These are phyloP conservation scores for Pseudozyma sp. DNA, from an alignment of 1,284 basidiomycete genomes.

Conservation along the genomic window DNA sequence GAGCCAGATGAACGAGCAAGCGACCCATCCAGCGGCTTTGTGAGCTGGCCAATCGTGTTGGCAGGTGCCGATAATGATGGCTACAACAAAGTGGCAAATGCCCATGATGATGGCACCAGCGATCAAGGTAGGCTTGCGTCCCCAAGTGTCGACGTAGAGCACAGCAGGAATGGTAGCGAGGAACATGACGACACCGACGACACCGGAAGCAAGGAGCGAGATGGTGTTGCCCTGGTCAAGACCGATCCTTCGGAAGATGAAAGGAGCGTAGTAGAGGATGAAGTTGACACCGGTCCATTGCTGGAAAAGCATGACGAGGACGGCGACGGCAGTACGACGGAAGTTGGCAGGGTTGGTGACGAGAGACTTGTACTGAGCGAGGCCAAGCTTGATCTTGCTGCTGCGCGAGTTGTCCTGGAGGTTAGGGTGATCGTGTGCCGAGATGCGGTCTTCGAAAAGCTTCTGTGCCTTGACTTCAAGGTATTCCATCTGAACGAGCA, in stretches of 20 bases:
- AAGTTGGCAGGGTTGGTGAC: slow-evolving; percentile 73
- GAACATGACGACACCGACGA: slow-evolving; percentile 82
- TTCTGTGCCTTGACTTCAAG: slow-evolving; percentile 82
- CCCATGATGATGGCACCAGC: slow-evolving; percentile 80
- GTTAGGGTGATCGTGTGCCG: slow-evolving; percentile 71
- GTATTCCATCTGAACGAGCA: slow-evolving; percentile 81
- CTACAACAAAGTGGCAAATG: slow-evolving; percentile 78
- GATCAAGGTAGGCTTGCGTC: slow-evolving; percentile 70
- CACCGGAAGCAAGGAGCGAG: slow-evolving; percentile 78
- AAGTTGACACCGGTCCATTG: slow-evolving; percentile 60
- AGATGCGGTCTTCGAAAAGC: slow-evolving; percentile 48
- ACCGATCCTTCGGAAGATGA: slow-evolving; percentile 77
- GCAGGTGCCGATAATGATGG: slow-evolving; percentile 70
- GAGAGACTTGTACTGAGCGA: slow-evolving; percentile 70
- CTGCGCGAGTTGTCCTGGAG: slow-evolving; percentile 75
- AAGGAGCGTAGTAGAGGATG: slow-evolving; percentile 78
- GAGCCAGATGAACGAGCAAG: slow-evolving; percentile 76
- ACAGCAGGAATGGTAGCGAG: slow-evolving; percentile 81
- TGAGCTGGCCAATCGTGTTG: slow-evolving; percentile 77
- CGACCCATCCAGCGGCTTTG: slow-evolving; percentile 73
- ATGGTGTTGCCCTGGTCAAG: slow-evolving; percentile 74
- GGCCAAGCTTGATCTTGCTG: slow-evolving; percentile 76
- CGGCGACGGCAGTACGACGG: slow-evolving; percentile 75
- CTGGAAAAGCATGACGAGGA: slow-evolving; percentile 81
- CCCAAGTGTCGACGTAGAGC: slow-evolving; percentile 78